Base-by-base conservation (phyloP, 2,329 filamentous ascomycete genomes). In the Spiromastix sp. region DNA sequence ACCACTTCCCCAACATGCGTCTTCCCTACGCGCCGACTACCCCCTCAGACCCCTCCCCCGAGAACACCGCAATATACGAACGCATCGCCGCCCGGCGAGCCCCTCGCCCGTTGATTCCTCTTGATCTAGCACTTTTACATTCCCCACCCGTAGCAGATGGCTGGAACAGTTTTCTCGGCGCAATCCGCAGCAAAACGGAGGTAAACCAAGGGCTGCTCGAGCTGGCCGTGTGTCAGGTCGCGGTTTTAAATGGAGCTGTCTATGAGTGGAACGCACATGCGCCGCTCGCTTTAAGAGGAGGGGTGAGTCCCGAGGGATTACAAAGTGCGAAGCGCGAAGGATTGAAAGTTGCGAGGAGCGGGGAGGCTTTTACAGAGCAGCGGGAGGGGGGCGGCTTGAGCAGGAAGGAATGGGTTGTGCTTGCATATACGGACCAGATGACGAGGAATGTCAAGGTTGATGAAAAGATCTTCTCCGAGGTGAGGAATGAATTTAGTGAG, bases 231-330 rank as follows among this genome's bases (percentile, higher is more conserved):
- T 84, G 76, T 47, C 72, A 85, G 32, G 81, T 93, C 5, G 85
- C 85, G 4, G 79, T 81, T 5, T 72, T 85, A 44, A 93, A 89
- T 55, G 57, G 68, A 18, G 85, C 85, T 1, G 83, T 81, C 71
- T 93, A 86, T 58, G 85, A 93, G 57, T 93, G 84, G 85, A 73
- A 66, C 24, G 75, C 83, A 39, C 85, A 93, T 55, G 79, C 79
- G 6, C 83, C 84, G 5, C 65, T 89, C 5, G 68, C 59, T 1
- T 35, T 64, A 37, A 58, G 57, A 37, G 57, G 52, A 2, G 59
- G 59, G 1, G 45, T 61, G 5, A 38, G 45, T 16, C 45, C 50
- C 1, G 50, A 43, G n/a, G 52, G 52, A 30, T 34, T 87, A 10
- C 71, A 74, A 2, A 65, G 64, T 1, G 61, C 60, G 13, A 77